Percentiles rank a stretch among this genome's conserved stretches.
Conservation (phyloP, 2,329 filamentous ascomycete genomes). For the Pseudonectria buxi region DNA sequence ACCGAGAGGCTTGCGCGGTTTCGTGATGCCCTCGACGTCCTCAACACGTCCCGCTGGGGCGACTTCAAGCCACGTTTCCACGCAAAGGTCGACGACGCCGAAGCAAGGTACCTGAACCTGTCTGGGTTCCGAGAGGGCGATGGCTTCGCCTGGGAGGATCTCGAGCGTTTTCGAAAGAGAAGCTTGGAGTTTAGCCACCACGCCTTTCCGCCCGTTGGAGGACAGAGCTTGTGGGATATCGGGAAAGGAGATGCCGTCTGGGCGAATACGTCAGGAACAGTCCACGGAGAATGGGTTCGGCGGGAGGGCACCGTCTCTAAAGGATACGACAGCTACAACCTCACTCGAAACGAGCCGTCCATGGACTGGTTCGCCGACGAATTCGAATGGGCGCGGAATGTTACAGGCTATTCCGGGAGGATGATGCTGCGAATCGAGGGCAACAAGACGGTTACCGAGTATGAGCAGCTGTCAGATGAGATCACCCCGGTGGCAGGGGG, state of each 20-base stretch:
- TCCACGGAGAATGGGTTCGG: constrained; percentile 70
- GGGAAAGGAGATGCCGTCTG: constrained; percentile 49
- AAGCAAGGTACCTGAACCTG: constrained; percentile 54
- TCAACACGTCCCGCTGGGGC: constrained; percentile 53
- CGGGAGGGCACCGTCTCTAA: constrained; percentile 41
- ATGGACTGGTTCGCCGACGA: constrained; percentile 57
- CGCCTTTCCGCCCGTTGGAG: constrained; percentile 38
- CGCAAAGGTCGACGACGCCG: constrained; percentile 18
- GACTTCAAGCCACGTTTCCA: constrained; percentile 46
- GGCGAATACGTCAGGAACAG: constrained; percentile 69
- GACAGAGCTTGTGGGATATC: constrained; percentile 34
- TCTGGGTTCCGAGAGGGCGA: constrained; percentile 71
- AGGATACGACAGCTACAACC: constrained; percentile 50
- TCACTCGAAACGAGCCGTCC: constrained; percentile 56
- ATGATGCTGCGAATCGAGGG: constrained; percentile 61
- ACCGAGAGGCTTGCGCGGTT: constrained; percentile 44
- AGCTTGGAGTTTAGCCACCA: constrained; percentile 56
- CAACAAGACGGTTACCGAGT: constrained; percentile 41
- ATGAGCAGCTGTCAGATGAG: constrained; percentile 32
- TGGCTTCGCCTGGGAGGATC: constrained; percentile 69
- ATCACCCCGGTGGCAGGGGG: constrained; percentile 37
- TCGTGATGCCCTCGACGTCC: constrained; percentile 42
- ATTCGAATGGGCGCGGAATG: constrained; percentile 67
- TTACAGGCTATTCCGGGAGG: constrained; percentile 66
- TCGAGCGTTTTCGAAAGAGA: constrained; percentile 58